Evolutionary conservation across 2,329 filamentous ascomycete species (phyloP).

Genomic region (Huntiella omanensis): DNA sequence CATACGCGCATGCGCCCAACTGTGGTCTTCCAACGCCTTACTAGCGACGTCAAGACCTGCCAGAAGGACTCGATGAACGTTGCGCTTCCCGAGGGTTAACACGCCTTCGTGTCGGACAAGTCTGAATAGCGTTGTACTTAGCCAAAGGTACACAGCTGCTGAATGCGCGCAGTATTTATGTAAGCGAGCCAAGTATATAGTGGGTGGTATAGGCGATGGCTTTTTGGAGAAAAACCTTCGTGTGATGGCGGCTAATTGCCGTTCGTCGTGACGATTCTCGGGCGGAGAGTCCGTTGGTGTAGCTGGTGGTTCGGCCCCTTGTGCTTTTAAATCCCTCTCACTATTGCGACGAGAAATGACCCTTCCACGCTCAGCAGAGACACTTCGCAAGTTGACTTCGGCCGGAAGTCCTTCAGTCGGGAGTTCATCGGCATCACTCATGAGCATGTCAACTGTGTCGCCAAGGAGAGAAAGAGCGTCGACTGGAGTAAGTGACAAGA

Average conservation of each 20-base stretch:
- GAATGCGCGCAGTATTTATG: conserved; percentile 89
- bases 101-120: conserved; percentile 57
- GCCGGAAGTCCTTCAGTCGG: conserved; percentile 21
- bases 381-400: conserved; percentile 38
- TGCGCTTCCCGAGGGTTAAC: conserved; percentile 64
- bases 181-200: conserved; percentile 70
- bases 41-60: conserved; percentile 74
- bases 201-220: conserved; percentile 62
- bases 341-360: conserved; percentile 39
- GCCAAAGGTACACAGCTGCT: conserved; percentile 64
- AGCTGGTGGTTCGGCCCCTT: background rate
- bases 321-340: conserved; percentile 27
- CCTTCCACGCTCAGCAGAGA: conserved; percentile 39
- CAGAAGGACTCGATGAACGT: conserved; percentile 70
- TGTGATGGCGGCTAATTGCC: conserved; percentile 54
- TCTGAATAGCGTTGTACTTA: conserved; percentile 57
- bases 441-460: conserved; percentile 49
- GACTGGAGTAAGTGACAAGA: conserved; percentile 13
- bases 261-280: background rate
- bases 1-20: conserved; percentile 67
- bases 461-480: conserved; percentile 61
- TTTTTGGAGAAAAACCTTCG: conserved; percentile 86
- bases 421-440: conserved; percentile 55
- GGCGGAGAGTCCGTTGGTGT: background rate
- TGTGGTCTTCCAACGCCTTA: conserved; percentile 87